Percentiles rank a stretch among this genome's conserved stretches.
Conservation (phyloP, 108 stramenopile genomes). For the Chaetoceros muelleri region DNA sequence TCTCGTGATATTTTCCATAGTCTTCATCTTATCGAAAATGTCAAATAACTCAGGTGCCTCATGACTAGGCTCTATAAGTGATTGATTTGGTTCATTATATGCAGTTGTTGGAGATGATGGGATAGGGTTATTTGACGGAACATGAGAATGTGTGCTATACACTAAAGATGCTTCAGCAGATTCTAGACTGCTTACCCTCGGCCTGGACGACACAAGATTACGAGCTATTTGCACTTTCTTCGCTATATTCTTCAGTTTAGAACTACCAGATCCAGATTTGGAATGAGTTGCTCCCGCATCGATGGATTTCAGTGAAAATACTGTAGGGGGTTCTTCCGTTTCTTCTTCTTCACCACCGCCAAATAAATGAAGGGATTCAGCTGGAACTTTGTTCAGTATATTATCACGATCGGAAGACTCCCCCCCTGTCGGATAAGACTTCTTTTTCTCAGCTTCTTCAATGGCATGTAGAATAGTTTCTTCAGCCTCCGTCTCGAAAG, state of each 20-base stretch:
- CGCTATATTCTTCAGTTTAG: too few species aligned
- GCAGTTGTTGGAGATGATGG: too few species aligned
- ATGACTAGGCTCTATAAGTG: neutral
- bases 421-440: neutral
- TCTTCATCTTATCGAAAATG: neutral
- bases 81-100: neutral
- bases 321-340: neutral
- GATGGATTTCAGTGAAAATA: neutral
- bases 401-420: neutral
- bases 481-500: constrained; percentile 16
- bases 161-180: neutral
- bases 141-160: neutral
- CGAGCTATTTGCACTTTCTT: too few species aligned
- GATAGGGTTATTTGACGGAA: too few species aligned
- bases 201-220: neutral
- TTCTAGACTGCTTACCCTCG: neutral
- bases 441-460: constrained; percentile 8
- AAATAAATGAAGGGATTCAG: neutral
- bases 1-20: neutral
- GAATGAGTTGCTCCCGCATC: neutral
- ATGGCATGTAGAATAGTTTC: constrained; percentile 8
- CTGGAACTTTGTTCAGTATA: neutral
- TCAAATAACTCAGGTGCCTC: neutral
- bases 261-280: neutral
- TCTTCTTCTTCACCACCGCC: neutral